A percentile compares a stretch with the other conserved stretches of the same genome.
These are phyloP conservation scores for Exophiala mesophila DNA, from an alignment of 2,329 filamentous ascomycete species.

Conservation along the genomic window DNA sequence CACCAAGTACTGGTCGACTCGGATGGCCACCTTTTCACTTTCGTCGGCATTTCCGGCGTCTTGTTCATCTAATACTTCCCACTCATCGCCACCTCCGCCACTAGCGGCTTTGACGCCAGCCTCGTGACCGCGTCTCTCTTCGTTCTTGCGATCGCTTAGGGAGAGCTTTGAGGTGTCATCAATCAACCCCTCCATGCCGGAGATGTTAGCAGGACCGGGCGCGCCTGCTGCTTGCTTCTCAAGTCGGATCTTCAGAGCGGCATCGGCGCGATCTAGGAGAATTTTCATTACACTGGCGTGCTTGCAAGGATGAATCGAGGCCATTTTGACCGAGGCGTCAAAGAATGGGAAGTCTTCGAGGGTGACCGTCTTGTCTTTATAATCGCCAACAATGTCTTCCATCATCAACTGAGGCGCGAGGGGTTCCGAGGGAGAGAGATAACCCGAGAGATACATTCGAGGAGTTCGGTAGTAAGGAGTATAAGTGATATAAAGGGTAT, in stretches of 20 bases:
- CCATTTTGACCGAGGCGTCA: slow-evolving; percentile 87
- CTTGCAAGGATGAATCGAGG: slow-evolving; percentile 93
- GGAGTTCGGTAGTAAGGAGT: slow-evolving; percentile 95
- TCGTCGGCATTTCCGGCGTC: slow-evolving; percentile 47
- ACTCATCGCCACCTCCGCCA: slow-evolving; percentile 53
- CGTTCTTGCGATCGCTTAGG: slow-evolving; percentile 25
- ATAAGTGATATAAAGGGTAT: slow-evolving; percentile 98
- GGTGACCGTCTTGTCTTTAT: slow-evolving; percentile 98
- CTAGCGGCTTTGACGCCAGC: slow-evolving; percentile 34
- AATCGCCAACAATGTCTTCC: slow-evolving; percentile 94
- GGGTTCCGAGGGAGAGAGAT: slow-evolving; percentile 71
- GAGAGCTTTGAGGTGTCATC: slow-evolving; percentile 65
- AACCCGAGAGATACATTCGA: slow-evolving; percentile 89
- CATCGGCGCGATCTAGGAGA: slow-evolving; percentile 89
- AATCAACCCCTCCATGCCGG: slow-evolving; percentile 78
- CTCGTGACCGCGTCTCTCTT: slow-evolving; percentile 35
- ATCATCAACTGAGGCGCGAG: slow-evolving; percentile 83
- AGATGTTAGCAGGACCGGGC: slow-evolving; percentile 40
- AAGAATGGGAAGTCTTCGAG: slow-evolving; percentile 97
- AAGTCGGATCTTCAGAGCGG: slow-evolving; percentile 79
- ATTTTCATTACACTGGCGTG: slow-evolving; percentile 98
- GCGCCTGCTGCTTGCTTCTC: slow-evolving; percentile 69
- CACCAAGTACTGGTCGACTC: slow-evolving; percentile 49
- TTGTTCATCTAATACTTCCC: slow-evolving; percentile 54
- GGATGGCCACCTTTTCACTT: slow-evolving; percentile 42